A percentile compares a stretch with the other conserved stretches of the same genome.
Conservation (phyloP, 2,329 filamentous ascomycete species). For the Didymella pomorum region DNA sequence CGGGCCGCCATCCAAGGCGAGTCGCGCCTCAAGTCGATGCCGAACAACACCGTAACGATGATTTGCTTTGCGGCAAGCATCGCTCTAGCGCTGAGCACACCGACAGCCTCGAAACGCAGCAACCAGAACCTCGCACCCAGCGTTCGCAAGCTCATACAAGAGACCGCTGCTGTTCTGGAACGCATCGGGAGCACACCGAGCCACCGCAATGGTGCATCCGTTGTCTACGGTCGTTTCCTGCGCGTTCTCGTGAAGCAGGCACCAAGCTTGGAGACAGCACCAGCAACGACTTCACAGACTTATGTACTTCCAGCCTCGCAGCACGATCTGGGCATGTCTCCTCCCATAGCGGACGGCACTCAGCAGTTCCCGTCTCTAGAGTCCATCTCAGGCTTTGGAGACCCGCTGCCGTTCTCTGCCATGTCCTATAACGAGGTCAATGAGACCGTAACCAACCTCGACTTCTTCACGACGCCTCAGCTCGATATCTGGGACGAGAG, state of each 20-base stretch:
- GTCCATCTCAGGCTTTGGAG: conserved; percentile 29
- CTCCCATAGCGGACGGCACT: conserved; percentile 7
- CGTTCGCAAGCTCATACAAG: conserved; percentile 60
- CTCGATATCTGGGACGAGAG: conserved; percentile 64
- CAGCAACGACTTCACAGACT: conserved; percentile 19
- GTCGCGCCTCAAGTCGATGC: conserved; percentile 74
- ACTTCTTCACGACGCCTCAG: conserved; percentile 65
- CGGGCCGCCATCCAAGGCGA: conserved; percentile 77
- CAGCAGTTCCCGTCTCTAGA: conserved; percentile 23
- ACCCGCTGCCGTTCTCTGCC: conserved; percentile 66
- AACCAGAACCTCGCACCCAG: conserved; percentile 45
- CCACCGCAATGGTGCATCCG: conserved; percentile 72
- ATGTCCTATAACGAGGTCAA: conserved; percentile 76
- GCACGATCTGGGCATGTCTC: conserved; percentile 14
- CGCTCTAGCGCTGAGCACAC: conserved; percentile 60
- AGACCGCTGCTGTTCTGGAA: conserved; percentile 73
- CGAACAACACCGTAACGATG: conserved; percentile 81
- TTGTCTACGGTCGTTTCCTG: conserved; percentile 65
- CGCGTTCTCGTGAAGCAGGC: conserved; percentile 53
- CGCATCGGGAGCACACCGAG: conserved; percentile 71
- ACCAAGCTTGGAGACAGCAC: conserved; percentile 26
- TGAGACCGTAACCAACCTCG: conserved; percentile 70
- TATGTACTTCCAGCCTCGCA: conserved; percentile 22
- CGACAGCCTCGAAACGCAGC: conserved; percentile 31
- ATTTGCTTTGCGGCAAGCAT: conserved; percentile 69